Evolutionary conservation across 2,329 filamentous ascomycete genomes (phyloP).

Genomic region (Penicillium rolfsii): DNA sequence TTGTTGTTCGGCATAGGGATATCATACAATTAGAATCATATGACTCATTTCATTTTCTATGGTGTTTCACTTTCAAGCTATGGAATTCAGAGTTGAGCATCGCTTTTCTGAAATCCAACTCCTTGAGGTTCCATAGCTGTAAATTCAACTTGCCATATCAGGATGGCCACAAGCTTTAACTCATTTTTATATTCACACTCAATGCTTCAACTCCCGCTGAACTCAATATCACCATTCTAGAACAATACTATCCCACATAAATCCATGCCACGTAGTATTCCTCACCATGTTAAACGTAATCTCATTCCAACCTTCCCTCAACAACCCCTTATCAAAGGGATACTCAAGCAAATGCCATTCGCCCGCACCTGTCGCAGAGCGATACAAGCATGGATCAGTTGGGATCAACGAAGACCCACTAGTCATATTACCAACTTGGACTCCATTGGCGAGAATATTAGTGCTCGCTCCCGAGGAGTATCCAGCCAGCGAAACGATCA

Average conservation of each 20-base stretch:
- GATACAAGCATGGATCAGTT: conserved; percentile 53
- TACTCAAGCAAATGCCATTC: conserved; percentile 55
- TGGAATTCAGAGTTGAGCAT: background rate
- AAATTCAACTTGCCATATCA: background rate
- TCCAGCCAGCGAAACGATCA: conserved; percentile 51
- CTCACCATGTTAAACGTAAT: conserved; percentile 44
- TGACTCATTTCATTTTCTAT: background rate
- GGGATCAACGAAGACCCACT: conserved; percentile 35
- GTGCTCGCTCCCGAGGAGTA: conserved; percentile 50
- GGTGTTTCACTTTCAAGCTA: background rate
- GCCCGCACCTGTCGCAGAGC: conserved; percentile 52
- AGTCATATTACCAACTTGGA: conserved; percentile 48
- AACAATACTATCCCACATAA: conserved; percentile 49
- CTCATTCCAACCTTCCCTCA: conserved; percentile 42
- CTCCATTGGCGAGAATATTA: conserved; percentile 48
- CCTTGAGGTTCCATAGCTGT: background rate
- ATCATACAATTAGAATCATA: background rate
- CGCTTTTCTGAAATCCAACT: too few species aligned
- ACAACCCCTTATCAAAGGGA: conserved; percentile 30
- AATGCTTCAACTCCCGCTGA: background rate
- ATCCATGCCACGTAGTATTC: conserved; percentile 45
- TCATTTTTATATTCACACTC: background rate
- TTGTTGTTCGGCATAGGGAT: background rate
- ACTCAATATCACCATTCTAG: conserved; percentile 34
- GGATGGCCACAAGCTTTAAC: background rate